phyloP scores from a whole-genome alignment of 2,329 filamentous ascomycete genomes.

The Penicillium corylophilum region DNA sequence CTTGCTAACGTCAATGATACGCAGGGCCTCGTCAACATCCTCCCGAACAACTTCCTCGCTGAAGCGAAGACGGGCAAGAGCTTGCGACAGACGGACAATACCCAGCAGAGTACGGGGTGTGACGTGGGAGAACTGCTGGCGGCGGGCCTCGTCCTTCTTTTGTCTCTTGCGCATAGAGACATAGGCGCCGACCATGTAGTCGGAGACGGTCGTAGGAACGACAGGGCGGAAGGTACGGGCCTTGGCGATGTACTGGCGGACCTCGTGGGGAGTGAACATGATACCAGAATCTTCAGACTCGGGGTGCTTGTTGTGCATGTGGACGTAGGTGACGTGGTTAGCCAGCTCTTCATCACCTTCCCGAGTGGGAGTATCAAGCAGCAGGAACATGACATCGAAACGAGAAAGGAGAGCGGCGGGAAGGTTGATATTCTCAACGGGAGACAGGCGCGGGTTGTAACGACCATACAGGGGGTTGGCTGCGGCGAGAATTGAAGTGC shows the following conservation, averaged over 20 bases:
- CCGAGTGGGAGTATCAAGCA: constrained; percentile 88
- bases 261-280: constrained; percentile 90
- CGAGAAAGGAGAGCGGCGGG: constrained; percentile 94
- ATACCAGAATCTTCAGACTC: constrained; percentile 66
- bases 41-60: constrained; percentile 79
- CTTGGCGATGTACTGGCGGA: constrained; percentile 92
- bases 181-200: constrained; percentile 97
- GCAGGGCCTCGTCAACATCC: constrained; percentile 92
- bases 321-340: constrained; percentile 91
- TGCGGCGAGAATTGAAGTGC: constrained; percentile 91
- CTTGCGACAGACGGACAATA: constrained; percentile 88
- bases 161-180: constrained; percentile 91
- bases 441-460: constrained; percentile 95
- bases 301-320: constrained; percentile 94
- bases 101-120: constrained; percentile 91
- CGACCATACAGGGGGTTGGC: constrained; percentile 97
- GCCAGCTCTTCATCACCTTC: constrained; percentile 91
- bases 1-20: constrained; percentile 90
- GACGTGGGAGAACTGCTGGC: constrained; percentile 91
- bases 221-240: constrained; percentile 85
- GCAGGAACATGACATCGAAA: constrained; percentile 95
- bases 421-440: constrained; percentile 98
- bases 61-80: constrained; percentile 88
- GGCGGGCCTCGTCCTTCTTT: constrained; percentile 83
- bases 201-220: constrained; percentile 79